phyloP scores from a whole-genome alignment of 768 basidiomycete genomes.

The Calocera cornea region DNA sequence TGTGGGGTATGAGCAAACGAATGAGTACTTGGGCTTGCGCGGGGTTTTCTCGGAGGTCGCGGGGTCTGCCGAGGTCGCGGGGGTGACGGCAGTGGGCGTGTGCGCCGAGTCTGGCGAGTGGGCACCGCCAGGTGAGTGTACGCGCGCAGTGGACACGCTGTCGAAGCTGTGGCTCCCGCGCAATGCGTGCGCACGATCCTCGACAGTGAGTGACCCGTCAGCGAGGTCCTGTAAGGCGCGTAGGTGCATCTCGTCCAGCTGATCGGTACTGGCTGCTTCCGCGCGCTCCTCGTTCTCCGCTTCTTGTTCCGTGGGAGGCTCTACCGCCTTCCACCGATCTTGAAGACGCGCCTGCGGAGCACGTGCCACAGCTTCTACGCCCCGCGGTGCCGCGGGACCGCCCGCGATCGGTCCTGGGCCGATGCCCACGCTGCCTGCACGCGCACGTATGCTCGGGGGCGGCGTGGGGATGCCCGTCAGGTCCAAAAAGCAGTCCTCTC shows the following conservation, averaged over 20 bases:
- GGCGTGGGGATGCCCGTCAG: not conserved
- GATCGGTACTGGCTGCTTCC: not conserved
- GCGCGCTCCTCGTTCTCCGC: not conserved
- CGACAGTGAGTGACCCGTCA: not conserved
- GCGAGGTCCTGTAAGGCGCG: not conserved
- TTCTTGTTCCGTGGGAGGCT: not conserved
- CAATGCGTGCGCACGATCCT: not conserved
- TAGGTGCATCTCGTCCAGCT: not conserved
- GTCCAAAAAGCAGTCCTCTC: not conserved
- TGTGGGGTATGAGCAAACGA: slow-evolving; percentile 36
- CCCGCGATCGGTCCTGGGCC: not conserved
- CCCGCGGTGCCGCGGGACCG: not conserved
- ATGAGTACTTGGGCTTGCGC: not conserved
- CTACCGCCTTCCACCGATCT: not conserved
- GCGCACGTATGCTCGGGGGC: not conserved
- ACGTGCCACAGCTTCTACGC: not conserved
- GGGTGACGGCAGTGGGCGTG: not conserved
- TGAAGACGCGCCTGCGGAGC: not conserved
- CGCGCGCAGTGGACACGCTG: not conserved
- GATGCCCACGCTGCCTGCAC: not conserved
- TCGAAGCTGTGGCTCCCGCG: slow-evolving; percentile 3
- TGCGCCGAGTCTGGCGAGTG: not conserved
- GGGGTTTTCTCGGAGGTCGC: not conserved
- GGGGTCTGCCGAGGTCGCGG: not conserved
- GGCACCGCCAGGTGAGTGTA: not conserved